Evolutionary conservation across 2,329 filamentous ascomycete genomes (phyloP).

Genomic region (Ophiostoma piceae): DNA sequence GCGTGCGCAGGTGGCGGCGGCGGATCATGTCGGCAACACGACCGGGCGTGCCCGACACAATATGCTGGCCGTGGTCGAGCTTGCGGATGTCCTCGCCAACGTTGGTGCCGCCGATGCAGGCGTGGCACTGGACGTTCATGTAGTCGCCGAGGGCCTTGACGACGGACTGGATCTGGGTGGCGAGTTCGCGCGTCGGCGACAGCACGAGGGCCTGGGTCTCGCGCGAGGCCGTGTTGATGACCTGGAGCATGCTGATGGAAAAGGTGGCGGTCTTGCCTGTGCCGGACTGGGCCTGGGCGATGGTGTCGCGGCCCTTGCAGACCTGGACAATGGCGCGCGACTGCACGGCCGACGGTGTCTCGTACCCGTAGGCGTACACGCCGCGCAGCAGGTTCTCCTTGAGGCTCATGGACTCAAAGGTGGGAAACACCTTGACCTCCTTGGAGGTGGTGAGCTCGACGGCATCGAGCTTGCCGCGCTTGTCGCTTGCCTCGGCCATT

Average conservation of each 20-base stretch:
- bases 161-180: constrained; percentile 96
- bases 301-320: constrained; percentile 98
- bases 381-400: constrained; percentile 96
- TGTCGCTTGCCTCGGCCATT: constrained; percentile 89
- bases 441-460: constrained; percentile 99
- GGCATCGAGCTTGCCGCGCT: constrained; percentile 73
- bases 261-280: constrained; percentile 97
- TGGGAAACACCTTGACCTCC: constrained; percentile 91
- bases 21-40: constrained; percentile 69
- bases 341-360: constrained; percentile 95
- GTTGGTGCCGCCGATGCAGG: constrained; percentile 96
- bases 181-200: constrained; percentile 91
- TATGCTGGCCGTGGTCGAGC: constrained; percentile 95
- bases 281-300: constrained; percentile 94
- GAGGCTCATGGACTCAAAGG: constrained; percentile 91
- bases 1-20: constrained; percentile 51
- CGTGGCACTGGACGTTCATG: constrained; percentile 99
- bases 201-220: constrained; percentile 93
- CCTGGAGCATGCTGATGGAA: constrained; percentile 91
- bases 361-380: constrained; percentile 97
- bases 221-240: constrained; percentile 87
- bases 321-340: constrained; percentile 97
- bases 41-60: constrained; percentile 95
- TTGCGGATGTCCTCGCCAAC: constrained; percentile 97
- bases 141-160: constrained; percentile 99